Base-by-base conservation (phyloP, 2,329 filamentous ascomycete species). In the Hypoxylon sp. region DNA sequence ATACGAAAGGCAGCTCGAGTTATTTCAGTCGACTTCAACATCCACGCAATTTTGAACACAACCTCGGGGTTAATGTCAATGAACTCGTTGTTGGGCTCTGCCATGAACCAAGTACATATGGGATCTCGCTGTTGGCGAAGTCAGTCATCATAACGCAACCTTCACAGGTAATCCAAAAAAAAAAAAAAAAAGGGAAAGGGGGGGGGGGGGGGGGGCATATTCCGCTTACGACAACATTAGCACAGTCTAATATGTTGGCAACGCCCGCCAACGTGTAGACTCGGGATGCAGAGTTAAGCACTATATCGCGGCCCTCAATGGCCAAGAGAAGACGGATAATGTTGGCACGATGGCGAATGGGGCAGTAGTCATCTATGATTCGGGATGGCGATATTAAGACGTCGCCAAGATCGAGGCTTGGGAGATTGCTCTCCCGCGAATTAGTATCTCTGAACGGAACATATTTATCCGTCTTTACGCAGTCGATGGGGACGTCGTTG, bases 201-300 rank as follows among this genome's bases (percentile, higher is more conserved):
- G n/a, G n/a, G n/a, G n/a, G n/a, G n/a, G n/a, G n/a, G n/a, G n/a
- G 11, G 20, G 15, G 3, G 3, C 33, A n/a, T n/a, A n/a, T 17
- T 38, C 27, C n/a, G 70, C 76, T 68, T 61, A 79, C 79, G 17
- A 85, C 70, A 6, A 77, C 69, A 3, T 65, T 60, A 1, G 72
- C 69, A 52, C 84, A 82, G 23, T 86, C 83, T 47, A 88, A 81
- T 33, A 85, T 77, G 57, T 83, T 83, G 6, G 85, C 83, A 7
- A 90, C 71, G 2, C 81, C 83, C 27, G 85, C 82, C n/a, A 89
- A 78, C 0, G 87, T 90, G 80, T 85, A 90, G 31, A 89, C 74
- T 11, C 88, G 85, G 9, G 82, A 78, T 0, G 88, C 88, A 0
- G 87, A 89, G 70, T 90, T 83, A 11, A 91, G 70, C 1, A 78